These are phyloP conservation scores for Phytomonas serpens DNA, from an alignment of 208 protist species.

Conservation along the genomic window DNA sequence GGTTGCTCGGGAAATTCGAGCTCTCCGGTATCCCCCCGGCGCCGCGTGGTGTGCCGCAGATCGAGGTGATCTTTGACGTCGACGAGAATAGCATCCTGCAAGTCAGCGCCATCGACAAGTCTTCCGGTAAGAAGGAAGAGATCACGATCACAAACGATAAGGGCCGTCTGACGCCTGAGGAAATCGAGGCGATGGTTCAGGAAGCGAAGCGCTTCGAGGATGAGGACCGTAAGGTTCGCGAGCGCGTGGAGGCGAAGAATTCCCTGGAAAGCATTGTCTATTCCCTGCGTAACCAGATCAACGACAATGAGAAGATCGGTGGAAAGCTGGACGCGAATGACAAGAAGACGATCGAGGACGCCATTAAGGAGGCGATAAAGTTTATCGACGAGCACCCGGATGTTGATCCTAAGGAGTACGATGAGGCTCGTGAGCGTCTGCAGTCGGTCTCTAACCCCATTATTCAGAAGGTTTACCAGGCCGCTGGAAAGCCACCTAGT, in stretches of 20 bases:
- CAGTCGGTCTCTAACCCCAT: conserved; percentile 94
- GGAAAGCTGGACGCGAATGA: conserved; percentile 90
- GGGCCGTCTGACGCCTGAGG: conserved; percentile 89
- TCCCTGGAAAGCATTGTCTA: conserved; percentile 94
- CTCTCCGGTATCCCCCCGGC: conserved; percentile 95
- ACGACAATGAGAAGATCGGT: conserved; percentile 89
- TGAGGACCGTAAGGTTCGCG: conserved; percentile 77
- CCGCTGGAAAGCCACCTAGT: conserved; percentile 19
- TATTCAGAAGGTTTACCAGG: conserved; percentile 88
- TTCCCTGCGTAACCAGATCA: conserved; percentile 92
- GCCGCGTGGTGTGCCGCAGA: conserved; percentile 92
- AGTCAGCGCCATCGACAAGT: conserved; percentile 95
- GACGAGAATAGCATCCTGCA: conserved; percentile 97
- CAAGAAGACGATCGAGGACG: conserved; percentile 76
- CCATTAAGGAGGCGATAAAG: conserved; percentile 86
- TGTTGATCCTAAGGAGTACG: conserved; percentile 93
- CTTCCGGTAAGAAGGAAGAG: conserved; percentile 89
- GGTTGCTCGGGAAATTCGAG: conserved; percentile 93
- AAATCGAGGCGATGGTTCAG: conserved; percentile 94
- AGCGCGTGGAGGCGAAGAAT: conserved; percentile 91
- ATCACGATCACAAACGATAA: conserved; percentile 98
- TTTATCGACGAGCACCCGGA: conserved; percentile 95
- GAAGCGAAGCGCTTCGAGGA: conserved; percentile 90
- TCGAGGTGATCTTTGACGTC: conserved; percentile 97
- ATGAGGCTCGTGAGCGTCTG: conserved; percentile 85